Evolutionary conservation across 768 basidiomycete genomes (phyloP).

Genomic region (Gloeophyllum trabeum): DNA sequence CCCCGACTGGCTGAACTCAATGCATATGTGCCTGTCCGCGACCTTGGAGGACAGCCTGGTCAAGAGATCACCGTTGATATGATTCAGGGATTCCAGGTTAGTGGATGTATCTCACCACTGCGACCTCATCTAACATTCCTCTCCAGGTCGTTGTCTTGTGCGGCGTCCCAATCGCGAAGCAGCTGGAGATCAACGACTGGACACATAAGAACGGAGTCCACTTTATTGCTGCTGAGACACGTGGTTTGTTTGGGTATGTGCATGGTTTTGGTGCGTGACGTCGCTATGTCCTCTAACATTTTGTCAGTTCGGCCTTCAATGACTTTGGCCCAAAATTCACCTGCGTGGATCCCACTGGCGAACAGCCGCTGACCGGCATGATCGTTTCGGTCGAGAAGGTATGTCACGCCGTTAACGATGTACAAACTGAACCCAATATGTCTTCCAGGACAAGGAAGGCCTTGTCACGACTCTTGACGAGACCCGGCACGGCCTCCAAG

Average conservation of each 20-base stretch:
- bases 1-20: conserved; percentile 92
- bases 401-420: conserved; percentile 3
- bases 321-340: conserved; percentile 95
- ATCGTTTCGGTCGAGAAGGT: conserved; percentile 90
- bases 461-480: conserved; percentile 95
- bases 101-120: conserved; percentile 11
- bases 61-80: conserved; percentile 72
- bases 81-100: conserved; percentile 82
- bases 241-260: conserved; percentile 89
- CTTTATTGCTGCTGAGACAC: conserved; percentile 86
- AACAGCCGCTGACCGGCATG: conserved; percentile 90
- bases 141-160: conserved; percentile 81
- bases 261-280: neutral
- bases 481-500: conserved; percentile 95
- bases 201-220: conserved; percentile 81
- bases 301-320: conserved; percentile 76
- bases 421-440: neutral
- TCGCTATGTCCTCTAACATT: neutral
- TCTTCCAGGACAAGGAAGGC: conserved; percentile 66
- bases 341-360: conserved; percentile 97
- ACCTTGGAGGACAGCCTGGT: conserved; percentile 69
- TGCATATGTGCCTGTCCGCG: conserved; percentile 87
- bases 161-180: conserved; percentile 64
- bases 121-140: conserved; percentile 4
- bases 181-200: conserved; percentile 93